Percentiles rank a stretch among this genome's conserved stretches.
Conservation (phyloP, 768 basidiomycete species). For the Leucocoprinus leucothites region DNA sequence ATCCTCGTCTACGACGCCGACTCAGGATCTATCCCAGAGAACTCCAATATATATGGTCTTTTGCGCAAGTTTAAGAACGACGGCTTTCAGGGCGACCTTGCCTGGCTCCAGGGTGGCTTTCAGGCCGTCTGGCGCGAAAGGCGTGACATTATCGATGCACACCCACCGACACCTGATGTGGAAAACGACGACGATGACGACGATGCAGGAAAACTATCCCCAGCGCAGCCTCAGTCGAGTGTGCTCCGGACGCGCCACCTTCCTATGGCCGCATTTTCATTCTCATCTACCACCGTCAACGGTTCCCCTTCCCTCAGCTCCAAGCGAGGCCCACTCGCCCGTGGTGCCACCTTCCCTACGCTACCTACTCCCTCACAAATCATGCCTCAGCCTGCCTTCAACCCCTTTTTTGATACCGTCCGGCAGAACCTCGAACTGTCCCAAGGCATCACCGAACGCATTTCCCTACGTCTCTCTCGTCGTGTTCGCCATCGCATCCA, state of each 20-base stretch:
- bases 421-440: constrained; percentile 84
- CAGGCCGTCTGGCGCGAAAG: constrained; percentile 59
- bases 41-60: constrained; percentile 68
- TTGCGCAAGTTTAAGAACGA: constrained; percentile 69
- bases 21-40: constrained; percentile 53
- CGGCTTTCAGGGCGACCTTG: constrained; percentile 54
- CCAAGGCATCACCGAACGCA: constrained; percentile 73
- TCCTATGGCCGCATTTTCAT: constrained; percentile 62
- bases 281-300: constrained; percentile 40
- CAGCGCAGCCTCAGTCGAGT: constrained; percentile 13
- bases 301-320: constrained; percentile 21
- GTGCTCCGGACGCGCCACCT: constrained; percentile 57
- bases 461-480: constrained; percentile 59
- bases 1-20: constrained; percentile 91
- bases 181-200: constrained; percentile 54
- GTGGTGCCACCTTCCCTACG: constrained; percentile 17
- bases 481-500: constrained; percentile 54
- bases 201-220: constrained; percentile 15
- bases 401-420: constrained; percentile 96
- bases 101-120: constrained; percentile 84
- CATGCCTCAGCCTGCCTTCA: constrained; percentile 43
- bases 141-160: constrained; percentile 49
- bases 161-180: constrained; percentile 44
- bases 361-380: constrained; percentile 17
- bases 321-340: constrained; percentile 14